A percentile compares a stretch with the other conserved stretches of the same genome.
phyloP scores from a whole-genome alignment of 352 stramenopile species.

The Halophytophthora batemanensis region DNA sequence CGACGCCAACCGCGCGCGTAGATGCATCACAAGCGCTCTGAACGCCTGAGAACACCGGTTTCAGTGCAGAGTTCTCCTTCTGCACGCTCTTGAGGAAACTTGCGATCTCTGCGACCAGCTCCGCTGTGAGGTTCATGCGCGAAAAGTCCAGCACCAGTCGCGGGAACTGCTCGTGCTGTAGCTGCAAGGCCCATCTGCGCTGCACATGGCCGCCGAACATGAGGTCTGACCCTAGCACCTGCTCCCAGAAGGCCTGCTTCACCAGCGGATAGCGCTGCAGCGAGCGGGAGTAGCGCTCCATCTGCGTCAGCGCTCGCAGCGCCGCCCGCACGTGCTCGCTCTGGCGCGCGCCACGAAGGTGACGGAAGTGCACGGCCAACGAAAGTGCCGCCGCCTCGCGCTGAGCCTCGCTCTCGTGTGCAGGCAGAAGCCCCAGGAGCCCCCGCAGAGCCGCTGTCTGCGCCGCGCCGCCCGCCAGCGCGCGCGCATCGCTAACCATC shows the following conservation, averaged over 20 bases:
- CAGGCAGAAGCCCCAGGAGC: slow-evolving; percentile 22
- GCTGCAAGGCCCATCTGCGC: slow-evolving; percentile 15
- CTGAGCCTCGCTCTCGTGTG: slow-evolving; percentile 17
- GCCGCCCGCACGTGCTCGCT: slow-evolving; percentile 2
- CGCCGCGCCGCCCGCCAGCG: neutral
- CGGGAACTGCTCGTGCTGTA: slow-evolving; percentile 24
- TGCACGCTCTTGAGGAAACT: slow-evolving; percentile 14
- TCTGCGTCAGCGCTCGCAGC: neutral
- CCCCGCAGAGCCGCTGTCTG: slow-evolving; percentile 14
- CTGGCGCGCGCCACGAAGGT: slow-evolving; percentile 2
- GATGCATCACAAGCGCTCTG: neutral
- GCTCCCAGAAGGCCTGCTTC: slow-evolving; percentile 37
- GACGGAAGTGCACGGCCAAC: slow-evolving; percentile 23
- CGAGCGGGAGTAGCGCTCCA: slow-evolving; percentile 28
- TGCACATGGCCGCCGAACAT: slow-evolving; percentile 4
- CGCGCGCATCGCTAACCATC: no score
- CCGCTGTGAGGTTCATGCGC: slow-evolving; percentile 11
- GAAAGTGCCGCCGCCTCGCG: slow-evolving; percentile 19
- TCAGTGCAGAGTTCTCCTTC: neutral
- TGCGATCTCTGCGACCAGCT: slow-evolving; percentile 16
- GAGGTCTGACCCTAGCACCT: slow-evolving; percentile 20
- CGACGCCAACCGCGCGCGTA: slow-evolving; percentile 17
- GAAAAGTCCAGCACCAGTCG: slow-evolving; percentile 38
- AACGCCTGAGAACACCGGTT: slow-evolving; percentile 10
- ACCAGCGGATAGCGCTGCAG: slow-evolving; percentile 26